These are phyloP conservation scores for Lactarius hatsudake DNA, from an alignment of 768 basidiomycete species.

Conservation along the genomic window DNA sequence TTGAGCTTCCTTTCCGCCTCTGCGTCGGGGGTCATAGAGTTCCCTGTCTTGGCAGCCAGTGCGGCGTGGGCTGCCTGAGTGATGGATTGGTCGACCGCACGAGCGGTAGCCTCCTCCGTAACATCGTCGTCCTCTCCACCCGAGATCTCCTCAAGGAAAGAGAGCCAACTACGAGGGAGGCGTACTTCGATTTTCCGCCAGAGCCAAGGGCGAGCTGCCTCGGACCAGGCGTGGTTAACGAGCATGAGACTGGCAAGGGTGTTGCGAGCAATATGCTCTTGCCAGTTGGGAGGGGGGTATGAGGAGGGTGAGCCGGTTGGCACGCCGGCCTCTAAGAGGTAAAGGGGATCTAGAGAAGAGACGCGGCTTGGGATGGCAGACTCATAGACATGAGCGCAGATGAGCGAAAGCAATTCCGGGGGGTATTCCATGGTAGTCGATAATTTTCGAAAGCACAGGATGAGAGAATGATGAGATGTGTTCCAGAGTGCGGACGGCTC, in stretches of 20 bases:
- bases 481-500: slow-evolving; percentile 1
- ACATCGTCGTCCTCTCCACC: slow-evolving; percentile 60
- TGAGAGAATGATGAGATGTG: neutral
- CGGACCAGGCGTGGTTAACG: slow-evolving; percentile 74
- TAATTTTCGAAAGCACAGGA: neutral
- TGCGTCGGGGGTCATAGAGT: slow-evolving; percentile 5
- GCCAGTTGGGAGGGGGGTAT: slow-evolving; percentile 66
- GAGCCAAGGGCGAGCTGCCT: slow-evolving; percentile 84
- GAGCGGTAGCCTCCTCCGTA: slow-evolving; percentile 52
- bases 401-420: slow-evolving; percentile 65
- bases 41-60: slow-evolving; percentile 40
- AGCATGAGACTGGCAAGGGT: slow-evolving; percentile 72
- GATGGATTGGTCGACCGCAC: slow-evolving; percentile 64
- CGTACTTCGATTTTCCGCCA: slow-evolving; percentile 84
- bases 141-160: slow-evolving; percentile 74
- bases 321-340: slow-evolving; percentile 39
- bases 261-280: slow-evolving; percentile 60
- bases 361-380: slow-evolving; percentile 53
- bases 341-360: slow-evolving; percentile 69
- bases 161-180: slow-evolving; percentile 80
- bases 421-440: slow-evolving; percentile 50
- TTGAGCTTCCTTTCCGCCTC: slow-evolving; percentile 47
- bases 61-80: slow-evolving; percentile 65
- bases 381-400: slow-evolving; percentile 71
- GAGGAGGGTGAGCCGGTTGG: slow-evolving; percentile 72